Conservation (phyloP, 208 protist genomes). For the Leishmania guyanensis region DNA sequence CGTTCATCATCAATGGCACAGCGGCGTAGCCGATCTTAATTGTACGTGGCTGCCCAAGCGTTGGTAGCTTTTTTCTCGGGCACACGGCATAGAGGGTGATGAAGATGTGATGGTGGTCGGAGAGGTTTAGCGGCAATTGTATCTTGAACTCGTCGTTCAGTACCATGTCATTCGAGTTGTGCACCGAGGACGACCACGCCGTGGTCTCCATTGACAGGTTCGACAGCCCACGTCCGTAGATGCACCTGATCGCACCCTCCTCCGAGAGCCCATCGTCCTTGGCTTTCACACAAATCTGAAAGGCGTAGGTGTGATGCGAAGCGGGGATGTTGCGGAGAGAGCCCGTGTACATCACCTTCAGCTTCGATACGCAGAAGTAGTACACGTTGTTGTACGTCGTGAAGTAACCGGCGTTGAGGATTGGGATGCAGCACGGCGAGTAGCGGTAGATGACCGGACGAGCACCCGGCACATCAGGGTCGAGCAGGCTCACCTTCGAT, state of each 20-base stretch:
- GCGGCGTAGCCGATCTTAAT: slow-evolving; percentile 82
- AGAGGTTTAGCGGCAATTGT: slow-evolving; percentile 83
- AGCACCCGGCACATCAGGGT: slow-evolving; percentile 73
- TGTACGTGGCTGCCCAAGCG: slow-evolving; percentile 37
- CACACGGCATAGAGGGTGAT: slow-evolving; percentile 81
- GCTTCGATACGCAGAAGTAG: slow-evolving; percentile 71
- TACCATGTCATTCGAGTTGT: slow-evolving; percentile 49
- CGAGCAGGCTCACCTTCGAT: slow-evolving; percentile 67
- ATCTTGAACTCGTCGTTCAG: slow-evolving; percentile 91
- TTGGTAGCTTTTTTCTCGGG: slow-evolving; percentile 53
- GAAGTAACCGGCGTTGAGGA: slow-evolving; percentile 86
- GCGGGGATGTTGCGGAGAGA: slow-evolving; percentile 57
- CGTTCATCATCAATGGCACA: slow-evolving; percentile 72
- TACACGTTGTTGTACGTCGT: slow-evolving; percentile 88
- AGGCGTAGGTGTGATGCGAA: slow-evolving; percentile 78
- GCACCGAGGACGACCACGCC: slow-evolving; percentile 68
- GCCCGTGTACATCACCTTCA: slow-evolving; percentile 63
- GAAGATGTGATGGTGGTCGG: slow-evolving; percentile 84
- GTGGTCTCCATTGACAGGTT: slow-evolving; percentile 67
- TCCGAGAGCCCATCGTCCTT: slow-evolving; percentile 70
- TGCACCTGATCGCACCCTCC: slow-evolving; percentile 71
- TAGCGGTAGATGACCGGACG: slow-evolving; percentile 59
- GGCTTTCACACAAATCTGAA: slow-evolving; percentile 83
- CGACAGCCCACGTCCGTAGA: slow-evolving; percentile 80
- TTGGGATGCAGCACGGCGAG: slow-evolving; percentile 80